Conservation (phyloP, 306 rosid species). For the Lathyrus sativus region DNA sequence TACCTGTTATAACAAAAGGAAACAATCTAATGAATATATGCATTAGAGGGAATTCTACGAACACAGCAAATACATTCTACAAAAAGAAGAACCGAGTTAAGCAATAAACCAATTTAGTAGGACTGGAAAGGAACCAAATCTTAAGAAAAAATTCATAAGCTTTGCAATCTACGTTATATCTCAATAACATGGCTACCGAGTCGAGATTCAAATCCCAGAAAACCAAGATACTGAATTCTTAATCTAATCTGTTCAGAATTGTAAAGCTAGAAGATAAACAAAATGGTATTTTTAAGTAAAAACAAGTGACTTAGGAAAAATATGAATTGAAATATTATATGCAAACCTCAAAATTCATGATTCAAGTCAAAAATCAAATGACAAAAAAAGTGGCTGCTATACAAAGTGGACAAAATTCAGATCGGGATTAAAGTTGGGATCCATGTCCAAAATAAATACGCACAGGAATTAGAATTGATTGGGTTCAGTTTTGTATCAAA, state of each 20-base stretch:
- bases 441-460: neutral
- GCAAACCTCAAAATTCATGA: neutral
- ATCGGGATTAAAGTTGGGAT: neutral
- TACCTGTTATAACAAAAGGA: slow-evolving; percentile 56
- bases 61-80: slow-evolving; percentile 12
- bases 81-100: neutral
- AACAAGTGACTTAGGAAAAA: slow-evolving; percentile 8
- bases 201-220: neutral
- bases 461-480: neutral
- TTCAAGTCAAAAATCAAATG: slow-evolving; percentile 8
- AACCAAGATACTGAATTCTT: neutral
- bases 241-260: neutral
- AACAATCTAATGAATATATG: slow-evolving; percentile 14
- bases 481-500: neutral
- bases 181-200: neutral
- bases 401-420: neutral
- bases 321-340: neutral
- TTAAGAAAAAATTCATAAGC: slow-evolving; percentile 18
- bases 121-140: slow-evolving; percentile 27
- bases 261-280: neutral
- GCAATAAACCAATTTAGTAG: slow-evolving; percentile 30
- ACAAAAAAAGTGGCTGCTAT: neutral
- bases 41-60: neutral
- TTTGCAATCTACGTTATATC: slow-evolving; percentile 18
- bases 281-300: neutral